Evolutionary conservation across 225 moss, liverwort and hornwort species (phyloP).

Genomic region (Lunularia cruciata): DNA sequence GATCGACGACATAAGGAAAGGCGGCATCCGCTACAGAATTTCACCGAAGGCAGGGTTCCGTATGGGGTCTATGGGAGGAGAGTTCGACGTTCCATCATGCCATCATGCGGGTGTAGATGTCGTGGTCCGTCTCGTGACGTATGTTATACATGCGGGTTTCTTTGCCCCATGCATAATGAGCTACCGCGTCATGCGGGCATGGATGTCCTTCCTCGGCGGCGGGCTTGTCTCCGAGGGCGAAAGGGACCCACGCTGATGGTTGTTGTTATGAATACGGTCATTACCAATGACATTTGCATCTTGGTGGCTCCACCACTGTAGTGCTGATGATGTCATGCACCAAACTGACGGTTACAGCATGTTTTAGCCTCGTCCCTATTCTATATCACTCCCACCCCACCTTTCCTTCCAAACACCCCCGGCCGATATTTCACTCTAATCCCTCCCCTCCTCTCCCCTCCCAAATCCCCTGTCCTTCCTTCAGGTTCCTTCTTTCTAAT

Average conservation of each 20-base stretch:
- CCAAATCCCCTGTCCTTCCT: no score
- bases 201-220: conserved; percentile 9
- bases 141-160: background rate
- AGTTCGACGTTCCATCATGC: conserved; percentile 2
- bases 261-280: background rate
- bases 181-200: background rate
- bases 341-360: conserved; percentile 1
- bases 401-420: background rate
- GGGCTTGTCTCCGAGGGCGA: conserved; percentile 5
- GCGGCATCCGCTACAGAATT: no score
- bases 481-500: no score
- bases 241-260: background rate
- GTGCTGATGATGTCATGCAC: background rate
- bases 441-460: no score
- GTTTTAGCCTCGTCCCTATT: background rate
- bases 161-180: conserved; percentile 11
- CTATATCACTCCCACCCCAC: background rate
- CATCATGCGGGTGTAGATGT: conserved; percentile 2
- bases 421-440: background rate
- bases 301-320: background rate
- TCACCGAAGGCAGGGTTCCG: no score
- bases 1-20: no score
- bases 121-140: background rate
- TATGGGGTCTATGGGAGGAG: background rate
- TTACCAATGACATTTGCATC: background rate